phyloP scores from a whole-genome alignment of 345 rosid genomes.

The Arabidopsis arenosa region DNA sequence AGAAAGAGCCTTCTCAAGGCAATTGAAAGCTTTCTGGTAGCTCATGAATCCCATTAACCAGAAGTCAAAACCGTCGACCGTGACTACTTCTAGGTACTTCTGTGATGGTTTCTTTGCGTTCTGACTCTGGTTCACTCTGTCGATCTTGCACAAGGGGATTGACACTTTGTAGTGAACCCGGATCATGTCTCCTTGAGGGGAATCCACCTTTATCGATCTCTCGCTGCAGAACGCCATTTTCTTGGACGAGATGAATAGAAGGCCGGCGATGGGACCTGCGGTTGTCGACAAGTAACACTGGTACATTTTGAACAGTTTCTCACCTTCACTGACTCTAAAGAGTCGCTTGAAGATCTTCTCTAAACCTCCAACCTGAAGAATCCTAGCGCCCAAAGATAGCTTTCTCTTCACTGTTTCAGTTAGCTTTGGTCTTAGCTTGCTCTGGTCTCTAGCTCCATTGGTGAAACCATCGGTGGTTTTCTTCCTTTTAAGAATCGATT shows the following conservation, averaged over 20 bases:
- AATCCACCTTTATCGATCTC: conserved; percentile 41
- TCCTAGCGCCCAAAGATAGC: conserved; percentile 48
- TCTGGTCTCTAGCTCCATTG: conserved; percentile 59
- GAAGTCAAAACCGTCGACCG: conserved; percentile 48
- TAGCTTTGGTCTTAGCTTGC: conserved; percentile 51
- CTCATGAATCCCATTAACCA: conserved; percentile 55
- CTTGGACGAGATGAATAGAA: conserved; percentile 52
- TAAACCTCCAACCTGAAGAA: conserved; percentile 46
- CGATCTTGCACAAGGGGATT: conserved; percentile 39
- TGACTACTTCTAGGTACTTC: conserved; percentile 47
- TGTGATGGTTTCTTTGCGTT: conserved; percentile 45
- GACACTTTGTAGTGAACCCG: conserved; percentile 57
- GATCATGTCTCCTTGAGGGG: conserved; percentile 46
- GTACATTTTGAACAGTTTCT: conserved; percentile 48
- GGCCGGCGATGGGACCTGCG: conserved; percentile 59
- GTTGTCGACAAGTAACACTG: conserved; percentile 65
- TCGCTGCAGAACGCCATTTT: conserved; percentile 53
- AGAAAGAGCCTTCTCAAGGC: conserved; percentile 45
- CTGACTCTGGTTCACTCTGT: conserved; percentile 44
- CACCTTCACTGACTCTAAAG: conserved; percentile 51
- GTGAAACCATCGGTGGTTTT: conserved; percentile 57
- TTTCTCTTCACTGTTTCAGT: conserved; percentile 52
- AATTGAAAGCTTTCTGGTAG: conserved; percentile 47
- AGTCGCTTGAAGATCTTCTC: conserved; percentile 48
- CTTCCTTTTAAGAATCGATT: conserved; percentile 53